Evolutionary conservation across 345 rosid genomes (phyloP).

Genomic region (Euphorbia tirucalli): DNA sequence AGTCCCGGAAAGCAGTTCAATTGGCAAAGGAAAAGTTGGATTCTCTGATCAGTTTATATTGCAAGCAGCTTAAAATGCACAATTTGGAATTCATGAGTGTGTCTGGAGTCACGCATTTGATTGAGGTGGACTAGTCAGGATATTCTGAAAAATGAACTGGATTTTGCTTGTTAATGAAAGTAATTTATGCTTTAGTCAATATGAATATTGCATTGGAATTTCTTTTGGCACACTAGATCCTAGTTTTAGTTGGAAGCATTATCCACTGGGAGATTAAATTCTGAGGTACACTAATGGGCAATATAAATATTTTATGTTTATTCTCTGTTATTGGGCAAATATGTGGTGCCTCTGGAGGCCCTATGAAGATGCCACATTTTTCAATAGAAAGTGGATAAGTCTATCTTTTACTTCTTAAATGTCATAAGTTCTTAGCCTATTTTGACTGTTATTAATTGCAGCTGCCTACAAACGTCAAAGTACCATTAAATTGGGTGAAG

Average conservation of each 20-base stretch:
- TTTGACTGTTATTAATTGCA: conserved; percentile 34
- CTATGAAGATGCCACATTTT: not conserved
- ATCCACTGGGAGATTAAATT: not conserved
- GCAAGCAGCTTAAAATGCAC: conserved; percentile 47
- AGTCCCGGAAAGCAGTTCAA: conserved; percentile 61
- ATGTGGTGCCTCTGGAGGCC: not conserved
- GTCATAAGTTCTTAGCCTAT: conserved; percentile 10
- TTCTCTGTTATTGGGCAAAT: not conserved
- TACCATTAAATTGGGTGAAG: conserved; percentile 75
- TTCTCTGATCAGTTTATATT: conserved; percentile 43
- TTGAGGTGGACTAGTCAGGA: conserved; percentile 45
- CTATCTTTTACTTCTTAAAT: not conserved
- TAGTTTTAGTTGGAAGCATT: not conserved
- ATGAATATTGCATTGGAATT: not conserved
- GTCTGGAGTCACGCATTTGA: conserved; percentile 62
- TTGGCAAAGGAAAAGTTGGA: conserved; percentile 55
- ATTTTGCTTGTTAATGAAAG: not conserved
- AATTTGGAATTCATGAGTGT: conserved; percentile 56
- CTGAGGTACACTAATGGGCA: not conserved
- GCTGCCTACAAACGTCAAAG: conserved; percentile 70
- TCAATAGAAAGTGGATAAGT: not conserved
- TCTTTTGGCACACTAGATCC: not conserved
- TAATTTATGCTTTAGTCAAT: not conserved
- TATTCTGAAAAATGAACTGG: conserved; percentile 6
- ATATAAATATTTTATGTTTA: not conserved